Evolutionary conservation across 352 stramenopile genomes (phyloP).

Genomic region (Pelagophyceae sp.): DNA sequence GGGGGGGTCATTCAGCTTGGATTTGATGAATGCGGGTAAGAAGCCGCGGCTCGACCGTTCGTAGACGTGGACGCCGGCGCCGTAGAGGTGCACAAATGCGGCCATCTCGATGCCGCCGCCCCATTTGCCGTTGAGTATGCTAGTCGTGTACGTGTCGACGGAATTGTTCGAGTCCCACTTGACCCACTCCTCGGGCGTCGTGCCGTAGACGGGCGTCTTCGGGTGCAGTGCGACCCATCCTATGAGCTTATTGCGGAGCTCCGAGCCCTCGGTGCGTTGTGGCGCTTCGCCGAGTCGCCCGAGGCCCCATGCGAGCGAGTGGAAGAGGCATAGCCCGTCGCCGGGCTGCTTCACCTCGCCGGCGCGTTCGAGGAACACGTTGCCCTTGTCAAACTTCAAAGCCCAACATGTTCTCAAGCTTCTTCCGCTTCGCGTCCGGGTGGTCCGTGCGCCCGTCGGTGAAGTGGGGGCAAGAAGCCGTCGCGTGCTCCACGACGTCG

Average conservation of each 20-base stretch:
- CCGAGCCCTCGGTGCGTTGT: too few relatives aligned
- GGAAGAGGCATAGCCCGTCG: too few relatives aligned
- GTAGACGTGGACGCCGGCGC: constrained; percentile 37
- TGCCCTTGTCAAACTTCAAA: constrained; percentile 22
- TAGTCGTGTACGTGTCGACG: constrained; percentile 24
- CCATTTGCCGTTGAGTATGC: constrained; percentile 31
- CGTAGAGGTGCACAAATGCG: too few relatives aligned
- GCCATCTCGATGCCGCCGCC: constrained; percentile 40
- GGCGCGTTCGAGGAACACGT: constrained; percentile 6
- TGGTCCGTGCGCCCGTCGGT: too few relatives aligned
- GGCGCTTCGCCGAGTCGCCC: too few relatives aligned
- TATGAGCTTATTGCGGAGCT: neutral
- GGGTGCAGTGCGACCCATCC: too few relatives aligned
- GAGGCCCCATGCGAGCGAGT: too few relatives aligned
- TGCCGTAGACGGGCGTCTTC: constrained; percentile 30
- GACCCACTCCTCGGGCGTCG: constrained; percentile 33
- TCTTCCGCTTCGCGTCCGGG: too few relatives aligned
- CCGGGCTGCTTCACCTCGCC: constrained; percentile 30
- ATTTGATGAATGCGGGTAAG: too few relatives aligned
- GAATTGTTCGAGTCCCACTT: constrained; percentile 30
- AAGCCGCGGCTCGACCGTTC: too few relatives aligned
- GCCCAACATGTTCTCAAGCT: constrained; percentile 28
- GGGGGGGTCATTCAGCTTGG: too few relatives aligned
- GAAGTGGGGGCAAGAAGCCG: constrained; percentile 31
- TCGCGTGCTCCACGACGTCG: too few relatives aligned